These are phyloP conservation scores for Acer yangbiense DNA, from an alignment of 345 rosid genomes.

Conservation along the genomic window DNA sequence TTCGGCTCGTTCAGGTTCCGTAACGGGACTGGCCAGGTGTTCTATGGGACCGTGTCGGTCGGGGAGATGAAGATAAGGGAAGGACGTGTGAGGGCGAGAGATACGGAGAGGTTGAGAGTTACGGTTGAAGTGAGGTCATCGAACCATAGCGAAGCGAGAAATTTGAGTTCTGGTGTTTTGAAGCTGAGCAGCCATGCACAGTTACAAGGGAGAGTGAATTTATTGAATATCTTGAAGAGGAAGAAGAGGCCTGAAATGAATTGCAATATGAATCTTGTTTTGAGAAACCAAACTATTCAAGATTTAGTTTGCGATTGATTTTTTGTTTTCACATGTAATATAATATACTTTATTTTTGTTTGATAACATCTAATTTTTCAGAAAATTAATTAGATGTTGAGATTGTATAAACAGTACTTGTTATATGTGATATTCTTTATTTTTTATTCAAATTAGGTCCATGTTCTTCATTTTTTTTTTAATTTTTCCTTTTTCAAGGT, in stretches of 20 bases:
- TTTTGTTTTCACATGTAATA: neutral
- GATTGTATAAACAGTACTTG: neutral
- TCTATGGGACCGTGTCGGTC: constrained; percentile 31
- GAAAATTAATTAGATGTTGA: neutral
- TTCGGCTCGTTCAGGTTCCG: constrained; percentile 46
- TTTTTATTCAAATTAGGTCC: neutral
- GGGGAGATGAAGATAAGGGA: constrained; percentile 35
- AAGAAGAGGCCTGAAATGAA: constrained; percentile 37
- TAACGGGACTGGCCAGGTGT: constrained; percentile 25
- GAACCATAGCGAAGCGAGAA: constrained; percentile 19
- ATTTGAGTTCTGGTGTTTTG: constrained; percentile 43
- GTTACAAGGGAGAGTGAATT: constrained; percentile 43
- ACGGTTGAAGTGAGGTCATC: constrained; percentile 44
- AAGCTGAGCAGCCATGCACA: constrained; percentile 38
- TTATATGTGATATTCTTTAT: neutral
- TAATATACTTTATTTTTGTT: neutral
- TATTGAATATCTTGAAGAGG: constrained; percentile 32
- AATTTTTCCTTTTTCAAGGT: neutral
- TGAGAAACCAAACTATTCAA: constrained; percentile 21
- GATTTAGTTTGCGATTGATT: constrained; percentile 30
- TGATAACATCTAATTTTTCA: neutral
- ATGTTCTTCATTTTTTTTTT: neutral
- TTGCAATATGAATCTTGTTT: constrained; percentile 41
- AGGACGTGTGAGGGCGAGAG: constrained; percentile 41
- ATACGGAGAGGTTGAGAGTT: constrained; percentile 35